Evolutionary conservation across 768 basidiomycete genomes (phyloP).

Genomic region (Rossbeevera mucosa): DNA sequence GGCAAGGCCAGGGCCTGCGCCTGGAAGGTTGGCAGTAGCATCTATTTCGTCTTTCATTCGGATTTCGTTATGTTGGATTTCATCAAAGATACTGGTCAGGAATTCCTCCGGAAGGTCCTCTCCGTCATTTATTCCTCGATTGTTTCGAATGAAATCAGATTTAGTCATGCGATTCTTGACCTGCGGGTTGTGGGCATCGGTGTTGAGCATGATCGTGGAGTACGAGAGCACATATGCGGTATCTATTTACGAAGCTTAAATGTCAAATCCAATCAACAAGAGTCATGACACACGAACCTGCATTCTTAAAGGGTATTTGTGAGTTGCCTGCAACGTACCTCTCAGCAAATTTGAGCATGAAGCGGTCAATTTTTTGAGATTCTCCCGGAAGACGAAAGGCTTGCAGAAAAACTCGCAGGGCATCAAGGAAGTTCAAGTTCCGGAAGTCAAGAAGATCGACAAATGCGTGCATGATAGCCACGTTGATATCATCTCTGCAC

Average conservation of each 20-base stretch:
- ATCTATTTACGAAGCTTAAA: conserved; percentile 42
- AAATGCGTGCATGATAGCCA: conserved; percentile 96
- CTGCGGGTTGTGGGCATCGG: conserved; percentile 94
- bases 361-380: conserved; percentile 97
- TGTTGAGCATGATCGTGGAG: conserved; percentile 94
- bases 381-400: conserved; percentile 97
- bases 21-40: conserved; percentile 37
- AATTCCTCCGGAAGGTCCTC: conserved; percentile 85
- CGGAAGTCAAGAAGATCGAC: conserved; percentile 90
- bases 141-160: conserved; percentile 88
- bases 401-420: conserved; percentile 86
- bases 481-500: conserved; percentile 77
- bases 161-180: conserved; percentile 94
- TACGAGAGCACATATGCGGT: conserved; percentile 94
- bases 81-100: conserved; percentile 76
- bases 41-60: conserved; percentile 98
- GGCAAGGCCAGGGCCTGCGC: conserved; percentile 67
- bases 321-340: conserved; percentile 89
- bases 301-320: conserved; percentile 85
- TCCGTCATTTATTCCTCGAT: conserved; percentile 92
- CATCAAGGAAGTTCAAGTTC: conserved; percentile 79
- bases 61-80: conserved; percentile 90
- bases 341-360: conserved; percentile 98
- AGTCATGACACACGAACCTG: conserved; percentile 51
- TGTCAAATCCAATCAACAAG: conserved; percentile 7